Evolutionary conservation across 2,329 filamentous ascomycete species (phyloP).

Genomic region (Alternaria atra): DNA sequence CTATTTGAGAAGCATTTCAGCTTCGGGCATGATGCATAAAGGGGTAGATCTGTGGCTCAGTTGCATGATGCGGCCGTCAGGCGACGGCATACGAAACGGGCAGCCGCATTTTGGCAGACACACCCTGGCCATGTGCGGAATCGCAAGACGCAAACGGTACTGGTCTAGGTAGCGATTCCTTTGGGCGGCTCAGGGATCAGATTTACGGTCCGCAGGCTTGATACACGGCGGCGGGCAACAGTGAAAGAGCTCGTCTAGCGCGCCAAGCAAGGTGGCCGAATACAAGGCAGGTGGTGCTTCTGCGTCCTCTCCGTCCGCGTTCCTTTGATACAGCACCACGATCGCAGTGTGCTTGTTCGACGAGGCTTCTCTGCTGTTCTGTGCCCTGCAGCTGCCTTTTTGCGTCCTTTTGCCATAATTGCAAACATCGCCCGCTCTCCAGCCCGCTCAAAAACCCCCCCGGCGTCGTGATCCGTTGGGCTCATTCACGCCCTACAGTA

Average conservation of each 20-base stretch:
- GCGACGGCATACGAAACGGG: constrained; percentile 23
- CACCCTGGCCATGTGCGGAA: constrained; percentile 5
- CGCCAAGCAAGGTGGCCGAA: constrained; percentile 24
- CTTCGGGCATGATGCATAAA: constrained; percentile 28
- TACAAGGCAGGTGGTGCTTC: constrained; percentile 27
- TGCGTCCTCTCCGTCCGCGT: constrained; percentile 29
- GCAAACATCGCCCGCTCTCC: constrained; percentile 23
- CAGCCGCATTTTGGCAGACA: constrained; percentile 13
- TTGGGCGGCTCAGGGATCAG: constrained; percentile 7
- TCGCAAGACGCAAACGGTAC: neutral
- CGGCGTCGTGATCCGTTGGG: constrained; percentile 48
- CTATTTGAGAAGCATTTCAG: neutral
- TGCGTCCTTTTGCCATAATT: constrained; percentile 23
- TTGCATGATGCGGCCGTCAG: constrained; percentile 28
- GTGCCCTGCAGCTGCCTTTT: constrained; percentile 43
- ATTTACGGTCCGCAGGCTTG: constrained; percentile 7
- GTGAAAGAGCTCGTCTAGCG: constrained; percentile 25
- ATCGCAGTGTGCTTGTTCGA: constrained; percentile 35
- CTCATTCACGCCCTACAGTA: constrained; percentile 50
- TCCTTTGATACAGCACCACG: constrained; percentile 30
- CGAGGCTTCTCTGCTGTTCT: constrained; percentile 38
- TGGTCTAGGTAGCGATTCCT: constrained; percentile 19
- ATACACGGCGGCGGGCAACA: constrained; percentile 21
- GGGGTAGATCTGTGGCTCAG: constrained; percentile 29
- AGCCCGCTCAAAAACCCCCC: constrained; percentile 17